Base-by-base conservation (phyloP, 371 early-diverging fungal genomes). In the Mortierella sp. region DNA sequence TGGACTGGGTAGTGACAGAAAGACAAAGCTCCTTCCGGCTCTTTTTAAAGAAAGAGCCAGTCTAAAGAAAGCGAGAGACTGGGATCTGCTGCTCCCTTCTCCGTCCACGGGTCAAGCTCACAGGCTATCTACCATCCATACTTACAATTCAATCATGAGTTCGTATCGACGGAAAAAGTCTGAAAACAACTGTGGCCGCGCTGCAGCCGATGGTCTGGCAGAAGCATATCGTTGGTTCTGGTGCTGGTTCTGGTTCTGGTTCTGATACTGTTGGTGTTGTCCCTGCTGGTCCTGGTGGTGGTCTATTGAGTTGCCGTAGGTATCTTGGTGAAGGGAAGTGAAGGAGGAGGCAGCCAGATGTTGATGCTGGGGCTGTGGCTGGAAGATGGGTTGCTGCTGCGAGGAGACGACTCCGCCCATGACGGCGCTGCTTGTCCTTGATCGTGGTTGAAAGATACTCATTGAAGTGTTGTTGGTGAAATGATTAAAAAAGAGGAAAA, bases 61-160 rank as follows among this genome's bases (percentile, higher is more conserved):
- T 60, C 27, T 18, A 41, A 41, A 27, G 56, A 18, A 16, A 29
- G 5, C 8, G 71, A 46, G 75, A n/a, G 10, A 12, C n/a, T 70
- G 51, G 21, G 32, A 6, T 35, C 63, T 38, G 21, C 56, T 29
- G 35, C 63, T 35, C 63, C 16, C 16, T n/a, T 60, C 14, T 60
- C 32, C 4, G 7, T 35, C 1, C 14, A 18, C 41, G 18, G 7
- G 63, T 35, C 63, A 32, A 35, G 32, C 60, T 60, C 14, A 27
- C 4, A 4, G 29, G 27, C 8, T 35, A 32, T 0, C 58, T 8
- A 63, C 63, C 32, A 63, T 32, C 46, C 8, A 5, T 48, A 70
- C 79, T 43, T 88, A 91, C 91, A 91, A 92, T 82, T 93, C 92
- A 71, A 91, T 92, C 90, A 92, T 89, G 29, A 93, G 88, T 71